Evolutionary conservation across 2,329 filamentous ascomycete genomes (phyloP).

Genomic region (Ploettnerulaceae sp.): DNA sequence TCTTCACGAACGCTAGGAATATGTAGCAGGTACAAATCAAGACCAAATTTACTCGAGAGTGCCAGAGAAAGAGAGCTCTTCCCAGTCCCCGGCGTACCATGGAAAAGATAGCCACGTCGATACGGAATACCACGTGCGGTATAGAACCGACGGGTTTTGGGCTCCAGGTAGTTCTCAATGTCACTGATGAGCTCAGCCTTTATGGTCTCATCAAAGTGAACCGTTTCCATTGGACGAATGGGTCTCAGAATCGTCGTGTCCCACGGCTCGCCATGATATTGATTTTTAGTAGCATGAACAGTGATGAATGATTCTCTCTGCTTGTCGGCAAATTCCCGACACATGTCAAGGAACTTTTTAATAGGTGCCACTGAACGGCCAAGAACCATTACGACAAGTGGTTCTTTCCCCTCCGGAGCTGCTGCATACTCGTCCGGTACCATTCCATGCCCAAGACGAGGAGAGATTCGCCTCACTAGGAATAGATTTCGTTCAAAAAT

Average conservation of each 20-base stretch:
- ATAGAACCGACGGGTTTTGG: conserved; percentile 76
- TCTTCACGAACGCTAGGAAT: conserved; percentile 50
- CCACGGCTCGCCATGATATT: conserved; percentile 45
- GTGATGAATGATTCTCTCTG: conserved; percentile 47
- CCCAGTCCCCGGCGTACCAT: conserved; percentile 70
- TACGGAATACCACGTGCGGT: conserved; percentile 68
- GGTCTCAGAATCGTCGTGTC: conserved; percentile 45
- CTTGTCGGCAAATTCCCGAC: conserved; percentile 44
- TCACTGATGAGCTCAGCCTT: conserved; percentile 45
- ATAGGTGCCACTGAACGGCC: conserved; percentile 47
- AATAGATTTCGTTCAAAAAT: conserved; percentile 45
- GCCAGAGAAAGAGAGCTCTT: conserved; percentile 94
- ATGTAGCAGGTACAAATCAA: conserved; percentile 48
- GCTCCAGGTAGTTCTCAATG: conserved; percentile 46
- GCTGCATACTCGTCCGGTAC: conserved; percentile 41
- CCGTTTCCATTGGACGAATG: conserved; percentile 46
- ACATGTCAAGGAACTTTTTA: conserved; percentile 42
- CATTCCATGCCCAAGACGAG: conserved; percentile 28
- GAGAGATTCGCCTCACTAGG: conserved; percentile 38
- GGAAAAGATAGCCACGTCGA: conserved; percentile 69
- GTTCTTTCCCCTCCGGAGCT: conserved; percentile 42
- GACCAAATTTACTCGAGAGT: conserved; percentile 61
- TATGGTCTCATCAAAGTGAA: conserved; percentile 43
- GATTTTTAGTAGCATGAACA: conserved; percentile 39
- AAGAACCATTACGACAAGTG: conserved; percentile 44